Conservation (phyloP, 306 rosid species). For the Sphenostylis stenocarpa region DNA sequence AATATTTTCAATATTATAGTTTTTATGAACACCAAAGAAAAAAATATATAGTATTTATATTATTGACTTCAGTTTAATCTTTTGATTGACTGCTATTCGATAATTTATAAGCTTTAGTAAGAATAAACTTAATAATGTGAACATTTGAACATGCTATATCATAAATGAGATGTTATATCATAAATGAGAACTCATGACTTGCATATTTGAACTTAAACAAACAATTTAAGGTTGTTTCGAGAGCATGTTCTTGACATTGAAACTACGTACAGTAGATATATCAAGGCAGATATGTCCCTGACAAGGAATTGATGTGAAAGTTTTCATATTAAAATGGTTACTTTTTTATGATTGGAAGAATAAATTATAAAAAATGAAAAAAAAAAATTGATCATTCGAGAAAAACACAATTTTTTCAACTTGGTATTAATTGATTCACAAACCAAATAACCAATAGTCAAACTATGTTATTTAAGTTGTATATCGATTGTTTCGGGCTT, state of each 20-base stretch:
- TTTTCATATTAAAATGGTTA: not conserved
- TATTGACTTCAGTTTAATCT: not conserved
- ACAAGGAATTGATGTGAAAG: not conserved
- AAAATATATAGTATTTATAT: not conserved
- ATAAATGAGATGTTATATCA: not conserved
- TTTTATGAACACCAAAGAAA: no score
- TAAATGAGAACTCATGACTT: not conserved
- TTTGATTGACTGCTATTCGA: not conserved
- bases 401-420: no score
- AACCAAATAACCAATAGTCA: no score
- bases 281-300: not conserved
- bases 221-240: not conserved
- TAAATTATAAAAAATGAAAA: not conserved
- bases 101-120: not conserved
- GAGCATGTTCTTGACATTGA: not conserved
- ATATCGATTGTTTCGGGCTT: no score
- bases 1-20: not conserved
- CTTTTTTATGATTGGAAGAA: not conserved
- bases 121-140: not conserved
- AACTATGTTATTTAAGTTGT: no score
- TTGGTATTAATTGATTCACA: no score
- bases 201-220: not conserved
- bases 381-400: not conserved
- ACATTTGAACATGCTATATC: not conserved
- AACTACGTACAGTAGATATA: not conserved